Evolutionary conservation across 1,284 basidiomycete species (phyloP).

Genomic region (Puccinia novopanici): DNA sequence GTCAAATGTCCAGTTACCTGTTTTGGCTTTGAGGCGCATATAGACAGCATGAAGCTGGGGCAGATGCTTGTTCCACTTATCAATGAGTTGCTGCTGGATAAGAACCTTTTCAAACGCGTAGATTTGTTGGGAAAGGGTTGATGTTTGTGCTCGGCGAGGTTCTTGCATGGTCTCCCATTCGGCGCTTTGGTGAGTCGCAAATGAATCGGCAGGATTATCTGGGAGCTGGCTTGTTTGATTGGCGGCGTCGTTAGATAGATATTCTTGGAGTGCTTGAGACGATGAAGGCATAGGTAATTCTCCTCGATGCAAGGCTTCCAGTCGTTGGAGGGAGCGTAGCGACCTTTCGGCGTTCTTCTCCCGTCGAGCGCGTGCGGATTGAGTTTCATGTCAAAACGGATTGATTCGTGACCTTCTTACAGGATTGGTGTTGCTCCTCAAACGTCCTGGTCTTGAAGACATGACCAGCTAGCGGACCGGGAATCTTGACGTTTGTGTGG

Average conservation of each 20-base stretch:
- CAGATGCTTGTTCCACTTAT: not conserved
- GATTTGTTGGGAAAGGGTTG: not conserved
- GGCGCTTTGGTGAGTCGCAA: not conserved
- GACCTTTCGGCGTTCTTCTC: not conserved
- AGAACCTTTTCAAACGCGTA: not conserved
- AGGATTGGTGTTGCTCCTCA: too few relatives aligned
- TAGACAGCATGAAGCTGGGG: constrained; percentile 7
- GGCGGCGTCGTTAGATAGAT: not conserved
- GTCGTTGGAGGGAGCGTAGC: not conserved
- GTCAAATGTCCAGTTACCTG: constrained; percentile 12
- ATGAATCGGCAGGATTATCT: not conserved
- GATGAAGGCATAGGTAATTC: not conserved
- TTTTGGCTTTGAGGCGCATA: constrained; percentile 12
- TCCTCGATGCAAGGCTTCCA: constrained; percentile 10
- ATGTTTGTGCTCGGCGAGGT: not conserved
- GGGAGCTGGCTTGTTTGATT: not conserved
- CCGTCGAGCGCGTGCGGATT: not conserved
- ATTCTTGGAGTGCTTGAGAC: not conserved
- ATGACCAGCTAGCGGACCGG: too few relatives aligned
- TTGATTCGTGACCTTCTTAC: too few relatives aligned
- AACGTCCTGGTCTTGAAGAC: too few relatives aligned
- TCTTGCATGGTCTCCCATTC: constrained; percentile 15
- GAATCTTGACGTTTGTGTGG: too few relatives aligned
- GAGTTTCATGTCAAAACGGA: constrained; percentile 17
- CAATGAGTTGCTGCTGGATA: not conserved